Evolutionary conservation across 345 rosid genomes (phyloP), one percentile per base, ranked within the genome.

Genomic region (Ceriops tagal): DNA sequence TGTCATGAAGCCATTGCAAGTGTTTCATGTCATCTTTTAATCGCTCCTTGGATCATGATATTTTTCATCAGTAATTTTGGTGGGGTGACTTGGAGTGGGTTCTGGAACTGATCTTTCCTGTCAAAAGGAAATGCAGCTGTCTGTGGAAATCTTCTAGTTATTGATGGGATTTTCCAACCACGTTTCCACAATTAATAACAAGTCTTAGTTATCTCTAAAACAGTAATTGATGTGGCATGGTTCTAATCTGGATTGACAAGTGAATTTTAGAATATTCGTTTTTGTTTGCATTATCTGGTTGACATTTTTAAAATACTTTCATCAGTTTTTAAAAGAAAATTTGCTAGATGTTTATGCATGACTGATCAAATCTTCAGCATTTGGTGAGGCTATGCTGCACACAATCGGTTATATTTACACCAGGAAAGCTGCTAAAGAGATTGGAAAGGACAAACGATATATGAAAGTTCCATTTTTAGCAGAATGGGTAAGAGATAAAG

Each of bases 401-500:
- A 95, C 97, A 0, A 81, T 95, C 63, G 97, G 99, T 37, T 95
- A 95, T 72, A 90, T 92, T 52, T 95, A 95, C 89, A 82, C 89
- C 0, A 90, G 99, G 73, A 85, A 88, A 90, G 96, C 96, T 65
- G 83, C 96, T 8, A 92, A 52, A 74, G 97, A 92, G 81, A 85
- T 95, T 24, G 99, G 99, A 34, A 92, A 87, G 76, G 96, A 92
- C 76, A 95, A 64, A 74, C 84, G 92, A 37, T 86, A 68, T 65
- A 89, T 91, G 96, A 91, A 84, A 78, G 97, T 93, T 32, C 98
- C 98, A 9, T 93, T 84, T 81, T 77, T 93, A 78, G 98, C 97
- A 21, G 98, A 95, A 70, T 95, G 99, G 99, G 99, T 91, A 58
- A 85, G 99, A n/a, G 93, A 88, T 73, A 95, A 92, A 77, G 97